Percentiles rank a stretch among this genome's conserved stretches.
These are phyloP conservation scores for Fagopyrum homotropicum DNA, from an alignment of 148 eudicot species.

Conservation along the genomic window DNA sequence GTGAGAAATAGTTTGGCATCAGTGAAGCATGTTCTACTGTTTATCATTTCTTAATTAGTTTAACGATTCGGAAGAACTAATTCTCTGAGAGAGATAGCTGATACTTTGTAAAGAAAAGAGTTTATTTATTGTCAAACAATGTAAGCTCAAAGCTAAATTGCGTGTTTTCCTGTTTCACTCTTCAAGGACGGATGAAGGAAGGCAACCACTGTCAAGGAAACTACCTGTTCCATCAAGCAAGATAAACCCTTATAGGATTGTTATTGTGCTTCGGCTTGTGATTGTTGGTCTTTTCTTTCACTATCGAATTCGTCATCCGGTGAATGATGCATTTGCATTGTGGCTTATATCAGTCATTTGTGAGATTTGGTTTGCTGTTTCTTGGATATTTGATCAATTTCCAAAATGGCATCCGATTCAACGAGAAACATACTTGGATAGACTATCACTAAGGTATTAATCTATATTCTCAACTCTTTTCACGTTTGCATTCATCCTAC, in stretches of 20 bases:
- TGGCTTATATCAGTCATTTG: conserved; percentile 95
- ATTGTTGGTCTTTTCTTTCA: conserved; percentile 82
- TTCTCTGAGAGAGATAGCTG: not conserved
- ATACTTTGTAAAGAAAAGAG: not conserved
- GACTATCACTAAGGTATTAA: conserved; percentile 75
- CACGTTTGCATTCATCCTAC: too few species aligned
- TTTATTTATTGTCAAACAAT: not conserved
- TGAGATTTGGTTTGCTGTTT: conserved; percentile 93
- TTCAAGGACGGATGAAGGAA: conserved; percentile 94
- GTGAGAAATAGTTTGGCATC: not conserved
- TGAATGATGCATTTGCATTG: conserved; percentile 74
- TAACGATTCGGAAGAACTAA: not conserved
- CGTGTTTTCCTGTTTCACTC: not conserved
- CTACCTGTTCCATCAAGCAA: conserved; percentile 87
- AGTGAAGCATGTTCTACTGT: not conserved
- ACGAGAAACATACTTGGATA: conserved; percentile 92
- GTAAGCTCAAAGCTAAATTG: not conserved
- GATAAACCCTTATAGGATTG: conserved; percentile 86
- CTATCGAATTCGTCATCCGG: conserved; percentile 85
- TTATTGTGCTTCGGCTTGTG: conserved; percentile 66
- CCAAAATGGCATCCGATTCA: conserved; percentile 90
- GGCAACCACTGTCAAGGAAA: conserved; percentile 96
- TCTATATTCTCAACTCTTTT: not conserved
- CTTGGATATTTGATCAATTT: conserved; percentile 96
- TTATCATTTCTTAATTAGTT: not conserved